Conservation (phyloP, 305 asterid species). For the Lippia alba region DNA sequence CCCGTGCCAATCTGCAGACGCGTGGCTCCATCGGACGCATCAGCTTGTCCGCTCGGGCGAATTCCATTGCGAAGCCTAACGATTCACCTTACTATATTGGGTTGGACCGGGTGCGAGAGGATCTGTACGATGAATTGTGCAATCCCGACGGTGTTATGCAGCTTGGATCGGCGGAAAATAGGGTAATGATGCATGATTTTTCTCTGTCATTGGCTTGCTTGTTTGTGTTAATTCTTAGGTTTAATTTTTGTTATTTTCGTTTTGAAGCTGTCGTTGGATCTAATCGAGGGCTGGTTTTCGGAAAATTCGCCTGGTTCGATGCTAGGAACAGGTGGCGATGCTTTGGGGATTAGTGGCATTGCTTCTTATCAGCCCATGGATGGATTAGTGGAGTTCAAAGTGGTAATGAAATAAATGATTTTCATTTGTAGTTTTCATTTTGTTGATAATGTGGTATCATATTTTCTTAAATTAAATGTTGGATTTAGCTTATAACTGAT, state of each 20-base stretch:
- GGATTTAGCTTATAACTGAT: background rate
- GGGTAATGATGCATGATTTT: conserved; percentile 43
- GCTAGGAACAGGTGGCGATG: conserved; percentile 49
- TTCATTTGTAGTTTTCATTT: background rate
- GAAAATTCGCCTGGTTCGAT: conserved; percentile 46
- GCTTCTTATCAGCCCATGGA: conserved; percentile 81
- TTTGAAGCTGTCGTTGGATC: conserved; percentile 76
- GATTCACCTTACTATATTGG: conserved; percentile 92
- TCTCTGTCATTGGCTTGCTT: background rate
- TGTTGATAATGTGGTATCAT: background rate
- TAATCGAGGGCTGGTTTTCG: conserved; percentile 73
- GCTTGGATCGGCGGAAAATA: conserved; percentile 85
- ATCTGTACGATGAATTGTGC: conserved; percentile 55
- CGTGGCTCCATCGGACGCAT: conserved; percentile 71
- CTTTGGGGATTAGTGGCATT: conserved; percentile 56
- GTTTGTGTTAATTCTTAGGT: conserved; percentile 18
- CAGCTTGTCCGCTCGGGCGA: conserved; percentile 64
- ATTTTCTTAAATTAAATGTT: background rate
- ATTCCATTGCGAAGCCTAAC: conserved; percentile 61
- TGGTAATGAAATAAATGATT: conserved; percentile 46
- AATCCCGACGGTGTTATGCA: conserved; percentile 83
- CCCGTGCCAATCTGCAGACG: conserved; percentile 65
- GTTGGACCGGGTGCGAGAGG: conserved; percentile 61
- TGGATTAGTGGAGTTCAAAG: conserved; percentile 76
- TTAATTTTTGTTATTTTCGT: conserved; percentile 12